These are phyloP conservation scores for Beauveria scarabaeidicola DNA, from an alignment of 2,329 filamentous ascomycete species.

Conservation along the genomic window DNA sequence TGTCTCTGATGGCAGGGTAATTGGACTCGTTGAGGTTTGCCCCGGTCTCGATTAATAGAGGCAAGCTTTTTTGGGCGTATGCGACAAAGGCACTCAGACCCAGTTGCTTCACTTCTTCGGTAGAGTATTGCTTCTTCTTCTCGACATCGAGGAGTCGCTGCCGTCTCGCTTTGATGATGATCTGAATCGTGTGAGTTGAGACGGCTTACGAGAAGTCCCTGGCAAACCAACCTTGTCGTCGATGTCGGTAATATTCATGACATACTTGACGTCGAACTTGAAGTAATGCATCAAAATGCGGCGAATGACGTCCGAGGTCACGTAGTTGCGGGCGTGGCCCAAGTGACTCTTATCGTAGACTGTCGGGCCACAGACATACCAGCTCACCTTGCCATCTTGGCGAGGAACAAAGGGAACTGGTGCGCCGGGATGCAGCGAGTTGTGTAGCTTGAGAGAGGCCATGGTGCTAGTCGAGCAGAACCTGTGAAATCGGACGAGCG, in stretches of 20 bases:
- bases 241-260: slow-evolving; percentile 89
- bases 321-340: slow-evolving; percentile 82
- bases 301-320: slow-evolving; percentile 80
- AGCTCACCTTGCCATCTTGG: slow-evolving; percentile 62
- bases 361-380: slow-evolving; percentile 87
- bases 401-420: slow-evolving; percentile 69
- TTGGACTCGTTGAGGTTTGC: slow-evolving; percentile 39
- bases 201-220: background rate
- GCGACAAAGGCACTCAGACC: slow-evolving; percentile 44
- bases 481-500: slow-evolving; percentile 22
- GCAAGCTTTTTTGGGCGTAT: slow-evolving; percentile 48
- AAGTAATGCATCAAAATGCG: slow-evolving; percentile 79
- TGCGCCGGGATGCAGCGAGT: slow-evolving; percentile 63
- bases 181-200: slow-evolving; percentile 27
- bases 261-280: slow-evolving; percentile 71
- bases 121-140: slow-evolving; percentile 56
- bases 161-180: slow-evolving; percentile 59
- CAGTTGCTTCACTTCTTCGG: slow-evolving; percentile 37
- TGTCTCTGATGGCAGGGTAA: slow-evolving; percentile 41
- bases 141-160: slow-evolving; percentile 73
- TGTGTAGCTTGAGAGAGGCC: slow-evolving; percentile 64
- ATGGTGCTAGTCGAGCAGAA: slow-evolving; percentile 32
- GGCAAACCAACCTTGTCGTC: slow-evolving; percentile 56
- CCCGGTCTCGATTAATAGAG: slow-evolving; percentile 38
- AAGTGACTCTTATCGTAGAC: slow-evolving; percentile 76